Conservation (phyloP, 805 yeast species). For the Candida wancherniae region DNA sequence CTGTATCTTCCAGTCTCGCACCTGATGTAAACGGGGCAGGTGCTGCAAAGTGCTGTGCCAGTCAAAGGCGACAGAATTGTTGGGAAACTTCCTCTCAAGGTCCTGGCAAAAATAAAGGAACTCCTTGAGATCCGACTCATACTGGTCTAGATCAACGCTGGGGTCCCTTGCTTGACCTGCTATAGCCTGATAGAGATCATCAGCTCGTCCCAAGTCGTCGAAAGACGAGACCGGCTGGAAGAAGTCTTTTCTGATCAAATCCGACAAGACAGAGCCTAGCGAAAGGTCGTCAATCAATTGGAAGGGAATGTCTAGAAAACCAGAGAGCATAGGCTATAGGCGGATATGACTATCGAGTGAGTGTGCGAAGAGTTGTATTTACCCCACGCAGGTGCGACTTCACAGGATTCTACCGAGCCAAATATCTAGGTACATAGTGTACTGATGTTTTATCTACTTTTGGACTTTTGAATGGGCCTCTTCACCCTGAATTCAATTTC, state of each 20-base stretch:
- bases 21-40: slow-evolving; percentile 15
- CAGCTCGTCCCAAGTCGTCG: slow-evolving; percentile 38
- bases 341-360: background rate
- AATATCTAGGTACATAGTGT: background rate
- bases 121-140: slow-evolving; percentile 30
- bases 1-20: slow-evolving; percentile 37
- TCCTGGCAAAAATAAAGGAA: slow-evolving; percentile 46
- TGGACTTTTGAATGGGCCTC: no score
- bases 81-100: slow-evolving; percentile 56
- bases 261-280: slow-evolving; percentile 25
- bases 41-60: slow-evolving; percentile 63
- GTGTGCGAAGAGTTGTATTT: background rate
- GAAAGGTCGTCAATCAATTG: slow-evolving; percentile 5
- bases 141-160: slow-evolving; percentile 3
- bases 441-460: background rate
- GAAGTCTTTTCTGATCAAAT: slow-evolving; percentile 44
- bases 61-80: slow-evolving; percentile 52
- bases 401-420: background rate
- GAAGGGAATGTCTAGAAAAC: slow-evolving; percentile 8
- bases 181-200: slow-evolving; percentile 40
- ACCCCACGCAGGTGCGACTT: background rate
- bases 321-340: slow-evolving; percentile 3
- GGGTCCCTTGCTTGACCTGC: slow-evolving; percentile 30
- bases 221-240: slow-evolving; percentile 35
- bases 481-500: background rate